Evolutionary conservation across 495 filamentous ascomycete species (phyloP).

Genomic region (Aspergillus funiculosus): DNA sequence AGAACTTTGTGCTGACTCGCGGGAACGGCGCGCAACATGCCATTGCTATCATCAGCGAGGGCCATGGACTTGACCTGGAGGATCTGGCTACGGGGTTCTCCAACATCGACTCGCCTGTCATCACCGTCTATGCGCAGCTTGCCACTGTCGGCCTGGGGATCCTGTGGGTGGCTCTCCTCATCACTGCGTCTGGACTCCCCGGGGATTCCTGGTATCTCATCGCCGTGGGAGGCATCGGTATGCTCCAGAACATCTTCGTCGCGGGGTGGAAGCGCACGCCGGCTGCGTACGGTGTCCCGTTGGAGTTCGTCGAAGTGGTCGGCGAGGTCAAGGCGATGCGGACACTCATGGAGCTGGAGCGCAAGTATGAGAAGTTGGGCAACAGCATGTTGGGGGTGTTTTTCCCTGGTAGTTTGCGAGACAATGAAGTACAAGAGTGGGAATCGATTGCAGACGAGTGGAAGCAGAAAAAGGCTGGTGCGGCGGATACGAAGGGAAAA

Average conservation of each 20-base stretch:
- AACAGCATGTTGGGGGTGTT: conserved; percentile 27
- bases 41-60: conserved; percentile 35
- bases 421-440: conserved; percentile 22
- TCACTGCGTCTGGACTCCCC: conserved; percentile 30
- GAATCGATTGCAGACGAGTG: conserved; percentile 14
- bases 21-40: conserved; percentile 44
- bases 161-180: conserved; percentile 38
- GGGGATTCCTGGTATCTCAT: conserved; percentile 41
- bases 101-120: conserved; percentile 14
- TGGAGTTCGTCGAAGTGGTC: conserved; percentile 23
- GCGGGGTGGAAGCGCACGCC: conserved; percentile 30
- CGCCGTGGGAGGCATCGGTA: conserved; percentile 39
- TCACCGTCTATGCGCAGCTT: conserved; percentile 12
- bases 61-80: conserved; percentile 40
- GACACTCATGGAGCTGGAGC: conserved; percentile 27
- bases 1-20: conserved; percentile 32
- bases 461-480: conserved; percentile 4
- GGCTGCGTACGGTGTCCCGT: conserved; percentile 24
- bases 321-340: conserved; percentile 29
- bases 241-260: conserved; percentile 41
- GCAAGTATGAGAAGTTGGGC: conserved; percentile 25
- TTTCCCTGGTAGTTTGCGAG: conserved; percentile 26
- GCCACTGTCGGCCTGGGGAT: conserved; percentile 20
- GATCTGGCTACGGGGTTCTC: conserved; percentile 34
- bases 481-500: not conserved